Conservation (phyloP, 768 basidiomycete genomes). For the Chiua virens region DNA sequence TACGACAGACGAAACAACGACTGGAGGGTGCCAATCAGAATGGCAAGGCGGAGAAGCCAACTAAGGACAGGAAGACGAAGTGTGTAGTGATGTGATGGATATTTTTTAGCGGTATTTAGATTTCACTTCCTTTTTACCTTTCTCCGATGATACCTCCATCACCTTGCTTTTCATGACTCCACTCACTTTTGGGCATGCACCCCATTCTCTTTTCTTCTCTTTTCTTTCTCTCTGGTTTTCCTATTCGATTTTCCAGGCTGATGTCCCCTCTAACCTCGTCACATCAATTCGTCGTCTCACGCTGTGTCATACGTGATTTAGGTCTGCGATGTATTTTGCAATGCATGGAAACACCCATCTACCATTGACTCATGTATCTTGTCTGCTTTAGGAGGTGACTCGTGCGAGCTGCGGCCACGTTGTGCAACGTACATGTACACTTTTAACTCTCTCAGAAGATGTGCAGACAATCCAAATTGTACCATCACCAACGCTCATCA, state of each 20-base stretch:
- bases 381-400: conserved; percentile 4
- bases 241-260: conserved; percentile 31
- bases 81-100: conserved; percentile 80
- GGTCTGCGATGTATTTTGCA: conserved; percentile 40
- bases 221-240: conserved; percentile 21
- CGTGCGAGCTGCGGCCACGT: conserved; percentile 16
- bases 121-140: conserved; percentile 59
- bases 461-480: neutral
- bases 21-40: conserved; percentile 47
- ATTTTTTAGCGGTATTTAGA: conserved; percentile 66
- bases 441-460: neutral
- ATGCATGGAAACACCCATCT: conserved; percentile 34
- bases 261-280: conserved; percentile 31
- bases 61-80: conserved; percentile 51
- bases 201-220: conserved; percentile 18
- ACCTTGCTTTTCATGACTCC: conserved; percentile 28
- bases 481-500: neutral
- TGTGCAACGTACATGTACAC: neutral
- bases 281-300: conserved; percentile 36
- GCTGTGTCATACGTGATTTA: conserved; percentile 42
- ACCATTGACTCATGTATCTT: conserved; percentile 3
- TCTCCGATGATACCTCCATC: conserved; percentile 79
- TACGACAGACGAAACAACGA: conserved; percentile 67
- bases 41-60: conserved; percentile 39
- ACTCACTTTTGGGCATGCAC: conserved; percentile 26